Percentiles rank a stretch among this genome's conserved stretches.
These are phyloP conservation scores for Anthracocystis panici-leucophaei DNA, from an alignment of 1,284 basidiomycete species.

Conservation along the genomic window DNA sequence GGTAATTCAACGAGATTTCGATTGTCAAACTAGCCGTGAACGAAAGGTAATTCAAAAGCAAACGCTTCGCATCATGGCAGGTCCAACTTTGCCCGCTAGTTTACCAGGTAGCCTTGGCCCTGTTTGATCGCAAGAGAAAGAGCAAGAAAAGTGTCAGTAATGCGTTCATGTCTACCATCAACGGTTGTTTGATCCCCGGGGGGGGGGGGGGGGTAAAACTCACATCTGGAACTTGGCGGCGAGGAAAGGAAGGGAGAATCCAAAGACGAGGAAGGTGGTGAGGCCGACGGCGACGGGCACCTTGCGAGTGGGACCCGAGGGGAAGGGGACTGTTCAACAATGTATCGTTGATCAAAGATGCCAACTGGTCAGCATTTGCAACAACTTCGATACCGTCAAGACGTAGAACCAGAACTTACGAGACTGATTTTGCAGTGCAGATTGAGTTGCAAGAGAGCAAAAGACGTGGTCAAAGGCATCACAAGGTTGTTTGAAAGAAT, in stretches of 20 bases:
- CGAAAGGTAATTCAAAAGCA: too few relatives aligned
- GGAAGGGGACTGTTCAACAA: conserved; percentile 61
- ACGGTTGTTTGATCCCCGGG: too few relatives aligned
- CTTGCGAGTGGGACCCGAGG: conserved; percentile 63
- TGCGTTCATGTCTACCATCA: too few relatives aligned
- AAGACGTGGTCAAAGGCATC: neutral
- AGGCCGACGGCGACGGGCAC: conserved; percentile 57
- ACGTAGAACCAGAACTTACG: conserved; percentile 3
- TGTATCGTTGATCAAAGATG: neutral
- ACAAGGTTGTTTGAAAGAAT: neutral
- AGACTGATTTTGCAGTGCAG: conserved; percentile 10
- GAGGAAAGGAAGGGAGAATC: conserved; percentile 64
- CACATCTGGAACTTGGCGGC: conserved; percentile 63
- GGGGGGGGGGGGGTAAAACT: too few relatives aligned
- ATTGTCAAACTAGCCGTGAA: too few relatives aligned
- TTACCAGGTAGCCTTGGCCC: conserved; percentile 54
- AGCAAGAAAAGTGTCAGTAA: conserved; percentile 1
- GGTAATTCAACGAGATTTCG: too few relatives aligned
- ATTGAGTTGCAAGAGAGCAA: neutral
- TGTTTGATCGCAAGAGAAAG: conserved; percentile 5
- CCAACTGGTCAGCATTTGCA: neutral
- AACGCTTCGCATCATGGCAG: too few relatives aligned
- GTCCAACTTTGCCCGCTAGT: neutral
- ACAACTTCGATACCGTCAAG: neutral
- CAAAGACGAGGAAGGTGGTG: conserved; percentile 59